Evolutionary conservation across 805 yeast species (phyloP).

Genomic region (Candida tallmaniae): DNA sequence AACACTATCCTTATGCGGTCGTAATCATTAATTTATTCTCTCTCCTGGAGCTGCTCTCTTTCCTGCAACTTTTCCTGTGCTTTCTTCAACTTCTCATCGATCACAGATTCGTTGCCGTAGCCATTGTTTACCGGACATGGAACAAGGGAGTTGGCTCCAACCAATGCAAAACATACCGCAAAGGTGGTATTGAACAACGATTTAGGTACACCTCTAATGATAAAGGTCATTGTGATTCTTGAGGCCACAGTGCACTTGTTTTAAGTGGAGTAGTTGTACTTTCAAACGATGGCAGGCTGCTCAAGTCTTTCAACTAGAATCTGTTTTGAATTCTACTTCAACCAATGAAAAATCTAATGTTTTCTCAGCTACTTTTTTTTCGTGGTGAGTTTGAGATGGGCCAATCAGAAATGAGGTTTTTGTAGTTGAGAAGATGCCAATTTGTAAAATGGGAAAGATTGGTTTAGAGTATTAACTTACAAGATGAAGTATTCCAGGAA

Average conservation of each 20-base stretch:
- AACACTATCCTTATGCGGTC: too few relatives aligned
- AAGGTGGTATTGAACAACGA: constrained; percentile 64
- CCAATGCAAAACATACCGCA: constrained; percentile 56
- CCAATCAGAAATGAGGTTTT: constrained; percentile 9
- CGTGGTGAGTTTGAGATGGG: constrained; percentile 4
- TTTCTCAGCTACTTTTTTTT: constrained; percentile 3
- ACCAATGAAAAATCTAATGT: constrained; percentile 9
- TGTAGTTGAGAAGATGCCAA: constrained; percentile 5
- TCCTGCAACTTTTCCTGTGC: constrained; percentile 2
- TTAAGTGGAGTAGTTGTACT: too few relatives aligned
- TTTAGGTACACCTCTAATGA: constrained; percentile 13
- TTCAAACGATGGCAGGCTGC: too few relatives aligned
- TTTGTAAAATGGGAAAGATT: too few relatives aligned
- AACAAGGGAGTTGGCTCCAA: constrained; percentile 50
- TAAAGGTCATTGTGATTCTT: constrained; percentile 8
- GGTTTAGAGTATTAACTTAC: too few relatives aligned
- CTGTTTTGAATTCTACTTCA: neutral
- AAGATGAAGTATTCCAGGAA: too few relatives aligned
- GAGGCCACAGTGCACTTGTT: too few relatives aligned
- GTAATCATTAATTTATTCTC: too few relatives aligned
- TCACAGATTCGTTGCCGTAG: constrained; percentile 37
- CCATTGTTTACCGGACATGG: constrained; percentile 43
- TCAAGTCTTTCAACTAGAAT: too few relatives aligned
- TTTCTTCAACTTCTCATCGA: constrained; percentile 27
- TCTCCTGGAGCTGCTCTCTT: too few relatives aligned